phyloP scores from a whole-genome alignment of 345 rosid species.

The Heritiera fomes region DNA sequence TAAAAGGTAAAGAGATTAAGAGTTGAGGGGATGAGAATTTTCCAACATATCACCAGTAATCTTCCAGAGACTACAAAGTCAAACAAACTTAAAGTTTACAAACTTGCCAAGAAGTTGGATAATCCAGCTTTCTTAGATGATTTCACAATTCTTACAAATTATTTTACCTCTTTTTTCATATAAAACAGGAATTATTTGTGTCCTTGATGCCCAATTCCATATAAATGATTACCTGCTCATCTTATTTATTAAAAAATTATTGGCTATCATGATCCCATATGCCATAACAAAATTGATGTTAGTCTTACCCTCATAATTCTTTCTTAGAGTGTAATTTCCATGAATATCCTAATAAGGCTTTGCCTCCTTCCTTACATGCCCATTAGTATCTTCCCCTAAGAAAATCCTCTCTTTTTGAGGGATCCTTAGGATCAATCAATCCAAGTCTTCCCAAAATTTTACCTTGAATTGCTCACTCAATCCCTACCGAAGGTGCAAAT shows the following conservation, averaged over 20 bases:
- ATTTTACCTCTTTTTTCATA: neutral
- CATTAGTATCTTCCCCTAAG: neutral
- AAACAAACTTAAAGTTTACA: neutral
- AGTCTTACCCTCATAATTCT: neutral
- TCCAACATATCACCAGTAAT: neutral
- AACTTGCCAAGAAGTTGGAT: neutral
- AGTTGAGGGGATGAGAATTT: neutral
- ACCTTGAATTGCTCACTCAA: neutral
- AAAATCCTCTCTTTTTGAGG: neutral
- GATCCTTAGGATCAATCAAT: neutral
- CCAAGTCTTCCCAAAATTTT: no score
- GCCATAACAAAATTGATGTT: neutral
- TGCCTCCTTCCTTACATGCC: neutral
- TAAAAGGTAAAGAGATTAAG: no score
- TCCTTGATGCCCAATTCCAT: neutral
- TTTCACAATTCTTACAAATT: neutral
- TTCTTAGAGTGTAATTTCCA: neutral
- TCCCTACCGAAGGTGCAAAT: neutral
- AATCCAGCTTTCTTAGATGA: neutral
- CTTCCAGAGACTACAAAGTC: neutral
- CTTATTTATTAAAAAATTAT: neutral
- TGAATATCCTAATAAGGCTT: neutral
- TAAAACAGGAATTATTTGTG: neutral
- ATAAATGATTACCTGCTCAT: neutral
- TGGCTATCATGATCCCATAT: neutral